Evolutionary conservation across 2,329 filamentous ascomycete genomes (phyloP).

Genomic region (Ceratocystis huliohia): DNA sequence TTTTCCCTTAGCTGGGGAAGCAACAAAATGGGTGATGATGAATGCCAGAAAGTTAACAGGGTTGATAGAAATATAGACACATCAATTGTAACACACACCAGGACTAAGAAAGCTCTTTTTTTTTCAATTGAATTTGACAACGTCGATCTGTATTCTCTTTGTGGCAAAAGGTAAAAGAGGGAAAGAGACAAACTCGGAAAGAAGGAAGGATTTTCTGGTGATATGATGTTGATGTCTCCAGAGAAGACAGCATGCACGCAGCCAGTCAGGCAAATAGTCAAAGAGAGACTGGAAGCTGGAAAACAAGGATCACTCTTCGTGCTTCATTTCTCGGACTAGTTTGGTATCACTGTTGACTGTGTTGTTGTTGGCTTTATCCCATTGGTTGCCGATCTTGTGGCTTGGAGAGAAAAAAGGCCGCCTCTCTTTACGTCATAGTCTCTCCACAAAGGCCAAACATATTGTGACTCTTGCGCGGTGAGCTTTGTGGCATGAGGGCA

Average conservation of each 20-base stretch:
- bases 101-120: not conserved
- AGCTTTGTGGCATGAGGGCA: not conserved
- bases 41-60: too few relatives aligned
- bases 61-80: too few relatives aligned
- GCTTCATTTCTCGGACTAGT: not conserved
- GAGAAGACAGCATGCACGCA: not conserved
- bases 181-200: not conserved
- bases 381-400: not conserved
- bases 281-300: too few relatives aligned
- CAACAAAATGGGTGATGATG: too few relatives aligned
- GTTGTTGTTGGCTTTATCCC: not conserved
- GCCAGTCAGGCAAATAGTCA: too few relatives aligned
- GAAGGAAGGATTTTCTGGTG: not conserved
- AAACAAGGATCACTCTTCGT: not conserved
- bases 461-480: not conserved
- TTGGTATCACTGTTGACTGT: not conserved
- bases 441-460: not conserved
- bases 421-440: not conserved
- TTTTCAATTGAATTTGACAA: not conserved
- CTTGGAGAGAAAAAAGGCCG: not conserved
- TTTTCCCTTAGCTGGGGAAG: too few relatives aligned
- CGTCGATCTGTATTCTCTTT: not conserved
- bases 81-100: too few relatives aligned
- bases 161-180: not conserved
- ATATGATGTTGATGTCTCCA: too few relatives aligned